These are phyloP conservation scores for Clitoria ternatea DNA, from an alignment of 306 rosid genomes.

Conservation along the genomic window DNA sequence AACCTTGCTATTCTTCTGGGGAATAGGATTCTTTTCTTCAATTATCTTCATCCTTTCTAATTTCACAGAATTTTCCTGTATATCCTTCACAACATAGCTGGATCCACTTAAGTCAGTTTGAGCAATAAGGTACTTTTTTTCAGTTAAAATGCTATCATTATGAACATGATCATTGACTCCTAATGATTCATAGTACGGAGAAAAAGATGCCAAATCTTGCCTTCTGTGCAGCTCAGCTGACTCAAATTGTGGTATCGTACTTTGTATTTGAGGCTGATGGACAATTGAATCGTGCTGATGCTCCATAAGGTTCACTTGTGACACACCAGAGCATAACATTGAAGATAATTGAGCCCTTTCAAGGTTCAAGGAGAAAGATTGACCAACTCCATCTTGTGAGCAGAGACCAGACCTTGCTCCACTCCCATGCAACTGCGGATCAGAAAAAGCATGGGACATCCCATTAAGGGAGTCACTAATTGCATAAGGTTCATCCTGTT, in stretches of 20 bases:
- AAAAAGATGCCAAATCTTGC: conserved; percentile 37
- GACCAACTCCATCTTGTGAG: conserved; percentile 50
- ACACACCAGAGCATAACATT: conserved; percentile 29
- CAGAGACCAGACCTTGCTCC: conserved; percentile 48
- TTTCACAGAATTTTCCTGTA: conserved; percentile 24
- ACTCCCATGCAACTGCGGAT: conserved; percentile 58
- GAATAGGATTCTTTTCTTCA: conserved; percentile 31
- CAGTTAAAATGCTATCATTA: conserved; percentile 27
- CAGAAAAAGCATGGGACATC: conserved; percentile 64
- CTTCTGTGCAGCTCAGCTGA: conserved; percentile 35
- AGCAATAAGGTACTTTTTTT: conserved; percentile 20
- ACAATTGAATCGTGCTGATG: conserved; percentile 30
- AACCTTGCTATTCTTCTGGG: conserved; percentile 34
- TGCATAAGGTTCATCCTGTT: conserved; percentile 35
- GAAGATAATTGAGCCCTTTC: conserved; percentile 42
- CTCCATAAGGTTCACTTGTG: conserved; percentile 35
- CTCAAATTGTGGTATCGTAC: conserved; percentile 32
- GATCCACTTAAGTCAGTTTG: conserved; percentile 27
- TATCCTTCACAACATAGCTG: conserved; percentile 24
- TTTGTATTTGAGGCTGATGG: conserved; percentile 36
- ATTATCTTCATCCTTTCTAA: conserved; percentile 28
- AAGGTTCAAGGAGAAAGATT: conserved; percentile 43
- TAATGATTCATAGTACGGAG: conserved; percentile 32
- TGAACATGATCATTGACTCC: conserved; percentile 30
- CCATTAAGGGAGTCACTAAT: conserved; percentile 30